Conservation (phyloP, 305 asterid genomes). For the Plantago coronopus region DNA sequence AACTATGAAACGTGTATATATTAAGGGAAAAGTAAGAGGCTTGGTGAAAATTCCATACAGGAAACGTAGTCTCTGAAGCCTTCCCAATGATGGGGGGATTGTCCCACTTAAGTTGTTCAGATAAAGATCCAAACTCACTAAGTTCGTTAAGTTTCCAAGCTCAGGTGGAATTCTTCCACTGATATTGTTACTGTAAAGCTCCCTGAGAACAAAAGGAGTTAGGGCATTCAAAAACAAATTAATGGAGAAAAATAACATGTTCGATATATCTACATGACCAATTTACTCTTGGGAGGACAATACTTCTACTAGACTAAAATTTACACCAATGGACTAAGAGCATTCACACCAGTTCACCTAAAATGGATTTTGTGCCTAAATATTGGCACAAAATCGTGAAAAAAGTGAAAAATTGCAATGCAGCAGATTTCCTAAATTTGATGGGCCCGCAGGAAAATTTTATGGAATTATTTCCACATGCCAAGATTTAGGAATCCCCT, state of each 20-base stretch:
- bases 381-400: no score
- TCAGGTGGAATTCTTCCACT: conserved; percentile 77
- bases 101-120: conserved; percentile 66
- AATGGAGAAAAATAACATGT: neutral
- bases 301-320: neutral
- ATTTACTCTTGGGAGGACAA: neutral
- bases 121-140: conserved; percentile 99
- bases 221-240: neutral
- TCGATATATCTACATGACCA: neutral
- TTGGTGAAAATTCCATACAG: conserved; percentile 50
- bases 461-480: no score
- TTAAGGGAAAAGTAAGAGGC: conserved; percentile 17
- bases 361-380: no score
- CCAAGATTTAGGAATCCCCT: no score
- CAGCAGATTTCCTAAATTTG: no score
- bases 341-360: no score
- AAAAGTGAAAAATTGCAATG: no score
- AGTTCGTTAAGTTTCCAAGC: conserved; percentile 77
- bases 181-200: conserved; percentile 84
- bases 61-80: conserved; percentile 77
- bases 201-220: conserved; percentile 45
- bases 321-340: neutral
- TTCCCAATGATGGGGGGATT: conserved; percentile 77
- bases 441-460: no score
- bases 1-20: conserved; percentile 2